Base-by-base conservation (phyloP, 805 yeast species). In the Metschnikowia drakensbergensis region DNA sequence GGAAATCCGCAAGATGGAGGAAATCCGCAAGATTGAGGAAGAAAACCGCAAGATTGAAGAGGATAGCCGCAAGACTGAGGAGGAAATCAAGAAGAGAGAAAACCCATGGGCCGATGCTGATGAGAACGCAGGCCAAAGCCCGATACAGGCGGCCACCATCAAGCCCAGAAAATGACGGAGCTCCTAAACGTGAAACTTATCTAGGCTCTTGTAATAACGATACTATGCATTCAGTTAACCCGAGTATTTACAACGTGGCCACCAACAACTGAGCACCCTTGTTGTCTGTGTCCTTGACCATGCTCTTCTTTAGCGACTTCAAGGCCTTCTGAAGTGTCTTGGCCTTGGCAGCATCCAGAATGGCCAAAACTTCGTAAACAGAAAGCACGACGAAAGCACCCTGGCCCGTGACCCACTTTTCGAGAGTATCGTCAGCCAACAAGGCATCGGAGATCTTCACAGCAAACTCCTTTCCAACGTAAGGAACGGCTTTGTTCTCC, bases 311-410 rank as follows among this genome's bases (percentile, higher is more conserved):
- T 42, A 72, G 58, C 49, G 74, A 72, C 64, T 78, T 79, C 59
- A 91, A 69, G 28, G 72, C 76, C 61, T 81, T 76, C 49, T 72
- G 60, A 55, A 86, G 81, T 29, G 67, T 63, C 50, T 77, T 70
- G 45, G 77, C 74, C 40, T 72, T 68, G 44, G 67, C 61, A 26
- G 67, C 60, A 40, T 67, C 62, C 50, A 51, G 58, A 3, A 71
- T 73, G 44, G 71, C 68, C 58, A 86, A 72, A 28, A 77, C 77
- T 68, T 92, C 97, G 57, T 75, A 78, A n/a, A 89, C 68, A 0
- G 96, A 81, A 43, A 88, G 91, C 46, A 91, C 73, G 13, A 88
- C 87, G 62, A 92, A 92, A 13, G 96, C 81, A 36, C 94, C 88
- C 52, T 79, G 79, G 39, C 75, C 72, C 28, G 61, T 48, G 38